Conservation (phyloP, 176 grass and related monocot species). For the Lolium multiflorum region DNA sequence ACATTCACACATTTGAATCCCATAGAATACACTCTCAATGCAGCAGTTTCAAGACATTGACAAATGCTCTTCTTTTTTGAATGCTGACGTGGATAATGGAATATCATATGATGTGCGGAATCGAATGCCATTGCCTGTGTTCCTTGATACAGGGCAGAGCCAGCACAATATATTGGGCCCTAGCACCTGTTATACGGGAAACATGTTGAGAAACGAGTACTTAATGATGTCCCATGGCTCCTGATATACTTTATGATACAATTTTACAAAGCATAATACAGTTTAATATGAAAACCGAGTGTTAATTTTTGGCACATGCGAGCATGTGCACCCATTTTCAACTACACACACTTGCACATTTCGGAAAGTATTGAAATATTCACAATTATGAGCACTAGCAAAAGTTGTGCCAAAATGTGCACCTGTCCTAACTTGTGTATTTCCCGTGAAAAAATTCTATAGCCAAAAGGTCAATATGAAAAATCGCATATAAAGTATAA, state of each 20-base stretch:
- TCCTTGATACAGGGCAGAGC: constrained; percentile 65
- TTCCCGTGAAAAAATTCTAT: not conserved
- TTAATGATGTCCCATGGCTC: not conserved
- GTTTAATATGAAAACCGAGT: not conserved
- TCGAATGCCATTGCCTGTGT: constrained; percentile 63
- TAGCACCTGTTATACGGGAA: constrained; percentile 58
- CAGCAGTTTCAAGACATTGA: constrained; percentile 28
- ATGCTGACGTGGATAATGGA: constrained; percentile 51
- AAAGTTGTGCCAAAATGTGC: not conserved
- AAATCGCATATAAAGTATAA: not conserved
- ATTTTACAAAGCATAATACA: constrained; percentile 9
- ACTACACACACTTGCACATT: not conserved
- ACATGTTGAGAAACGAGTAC: not conserved
- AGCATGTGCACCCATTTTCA: not conserved
- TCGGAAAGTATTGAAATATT: not conserved
- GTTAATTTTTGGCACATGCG: not conserved
- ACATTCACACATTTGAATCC: constrained; percentile 12
- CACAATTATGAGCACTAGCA: not conserved
- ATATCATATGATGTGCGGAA: constrained; percentile 85
- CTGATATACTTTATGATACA: constrained; percentile 13
- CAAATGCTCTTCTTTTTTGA: constrained; percentile 21
- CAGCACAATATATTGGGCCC: constrained; percentile 82
- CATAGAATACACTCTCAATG: constrained; percentile 6
- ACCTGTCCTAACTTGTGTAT: not conserved
- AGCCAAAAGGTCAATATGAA: constrained; percentile 20